These are phyloP conservation scores for Hypoxylon fragiforme DNA, from an alignment of 495 filamentous ascomycete species.

Conservation along the genomic window DNA sequence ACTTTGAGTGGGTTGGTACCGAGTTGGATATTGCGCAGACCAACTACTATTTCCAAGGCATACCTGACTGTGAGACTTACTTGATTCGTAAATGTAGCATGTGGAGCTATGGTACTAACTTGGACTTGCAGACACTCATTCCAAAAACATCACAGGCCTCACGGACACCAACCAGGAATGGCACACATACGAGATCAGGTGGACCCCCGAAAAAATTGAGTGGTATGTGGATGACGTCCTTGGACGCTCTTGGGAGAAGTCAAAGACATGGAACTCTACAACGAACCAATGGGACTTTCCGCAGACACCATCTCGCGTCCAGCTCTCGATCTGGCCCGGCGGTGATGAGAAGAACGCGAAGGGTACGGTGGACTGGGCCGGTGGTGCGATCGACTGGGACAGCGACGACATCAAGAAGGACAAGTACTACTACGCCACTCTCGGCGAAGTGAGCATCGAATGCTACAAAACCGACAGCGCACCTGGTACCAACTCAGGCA, in stretches of 20 bases:
- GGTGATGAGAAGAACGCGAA: slow-evolving; percentile 75
- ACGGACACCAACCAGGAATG: slow-evolving; percentile 75
- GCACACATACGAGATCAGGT: slow-evolving; percentile 92
- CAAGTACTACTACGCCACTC: slow-evolving; percentile 86
- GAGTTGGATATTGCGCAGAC: slow-evolving; percentile 80
- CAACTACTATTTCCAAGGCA: slow-evolving; percentile 97
- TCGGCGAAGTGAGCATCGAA: slow-evolving; percentile 74
- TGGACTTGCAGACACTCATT: slow-evolving; percentile 64
- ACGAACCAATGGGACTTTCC: slow-evolving; percentile 83
- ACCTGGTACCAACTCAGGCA: slow-evolving; percentile 61
- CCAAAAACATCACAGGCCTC: slow-evolving; percentile 65
- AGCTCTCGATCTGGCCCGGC: slow-evolving; percentile 95
- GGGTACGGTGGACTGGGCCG: slow-evolving; percentile 91
- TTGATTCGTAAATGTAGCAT: neutral
- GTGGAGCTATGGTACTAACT: slow-evolving; percentile 27
- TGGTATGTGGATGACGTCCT: slow-evolving; percentile 84
- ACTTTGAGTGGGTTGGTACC: slow-evolving; percentile 90
- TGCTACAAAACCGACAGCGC: slow-evolving; percentile 75
- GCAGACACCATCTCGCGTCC: slow-evolving; percentile 89
- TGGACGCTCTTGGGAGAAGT: slow-evolving; percentile 71
- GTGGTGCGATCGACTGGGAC: slow-evolving; percentile 88
- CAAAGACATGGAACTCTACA: slow-evolving; percentile 82
- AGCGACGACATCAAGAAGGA: slow-evolving; percentile 74
- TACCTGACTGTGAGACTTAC: slow-evolving; percentile 78
- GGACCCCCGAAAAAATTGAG: slow-evolving; percentile 79